Evolutionary conservation across 768 basidiomycete genomes (phyloP), one percentile per base, ranked within the genome.

Genomic region (Chalciporus pseudorubinellus): DNA sequence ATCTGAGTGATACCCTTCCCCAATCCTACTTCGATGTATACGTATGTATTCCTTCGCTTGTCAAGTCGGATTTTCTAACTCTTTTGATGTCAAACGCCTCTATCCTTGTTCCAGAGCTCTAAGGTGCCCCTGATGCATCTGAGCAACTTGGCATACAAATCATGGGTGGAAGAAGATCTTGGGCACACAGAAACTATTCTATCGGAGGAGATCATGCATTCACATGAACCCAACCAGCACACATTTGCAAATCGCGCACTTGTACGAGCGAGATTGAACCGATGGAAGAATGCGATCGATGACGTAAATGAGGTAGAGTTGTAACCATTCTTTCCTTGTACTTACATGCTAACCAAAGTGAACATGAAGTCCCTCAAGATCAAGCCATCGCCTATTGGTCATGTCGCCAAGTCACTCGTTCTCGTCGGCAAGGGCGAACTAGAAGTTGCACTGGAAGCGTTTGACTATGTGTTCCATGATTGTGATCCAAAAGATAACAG

Each of bases 91-190:
- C n/a, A n/a, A n/a, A n/a, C n/a, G n/a, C n/a, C n/a, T n/a, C 11
- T 28, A 19, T 41, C 19, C 2, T 22, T 56, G n/a, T 41, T 33
- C 44, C 11, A 44, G 10, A 14, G 29, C 20, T 38, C 45, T 46
- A 33, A 19, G 7, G 31, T 57, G 2, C 56, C 44, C 7, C 44
- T 56, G 13, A 33, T 56, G 40, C 33, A 34, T 1, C 16, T 57
- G 11, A 47, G 6, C 11, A 4, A 22, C 1, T n/a, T 34, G 0
- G 9, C 6, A 4, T 47, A 57, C 49, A 22, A 44, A 18, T 4
- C 18, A 3, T 57, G 56, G 56, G 22, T 53, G n/a, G 34, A 47
- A 2, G 21, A 26, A 14, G 26, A 28, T 9, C 26, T 28, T 28
- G 26, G 4, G 9, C 6, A 9, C 26, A 28, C 26, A 5, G 26